Percentiles rank a stretch among this genome's conserved stretches.
phyloP scores from a whole-genome alignment of 768 basidiomycete genomes.

The Mycena alexandri region DNA sequence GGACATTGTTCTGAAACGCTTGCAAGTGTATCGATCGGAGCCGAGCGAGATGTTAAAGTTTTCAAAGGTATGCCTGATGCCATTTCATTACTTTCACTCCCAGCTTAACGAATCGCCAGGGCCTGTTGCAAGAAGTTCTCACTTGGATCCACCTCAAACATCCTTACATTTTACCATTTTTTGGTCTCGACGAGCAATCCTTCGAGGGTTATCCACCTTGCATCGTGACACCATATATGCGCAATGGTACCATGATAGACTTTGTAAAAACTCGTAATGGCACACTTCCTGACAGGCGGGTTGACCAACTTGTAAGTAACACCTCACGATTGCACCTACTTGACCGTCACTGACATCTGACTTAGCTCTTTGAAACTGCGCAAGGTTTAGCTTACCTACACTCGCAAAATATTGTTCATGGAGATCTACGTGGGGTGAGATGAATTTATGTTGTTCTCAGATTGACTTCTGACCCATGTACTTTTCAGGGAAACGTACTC shows the following conservation, averaged over 20 bases:
- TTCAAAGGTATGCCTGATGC: constrained; percentile 6
- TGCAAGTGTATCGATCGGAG: background rate
- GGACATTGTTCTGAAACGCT: constrained; percentile 15
- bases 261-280: constrained; percentile 5
- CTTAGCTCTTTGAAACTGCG: constrained; percentile 18
- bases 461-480: constrained; percentile 9
- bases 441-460: constrained; percentile 8
- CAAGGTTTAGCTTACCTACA: constrained; percentile 16
- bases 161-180: constrained; percentile 8
- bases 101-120: constrained; percentile 6
- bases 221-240: constrained; percentile 16
- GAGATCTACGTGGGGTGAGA: constrained; percentile 12
- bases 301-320: constrained; percentile 16
- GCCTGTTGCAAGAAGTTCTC: constrained; percentile 11
- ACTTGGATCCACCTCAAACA: constrained; percentile 13
- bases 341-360: constrained; percentile 6
- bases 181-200: constrained; percentile 9
- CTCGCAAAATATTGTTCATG: constrained; percentile 12
- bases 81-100: constrained; percentile 5
- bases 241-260: constrained; percentile 1
- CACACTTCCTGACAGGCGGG: constrained; percentile 10
- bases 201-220: constrained; percentile 15
- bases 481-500: constrained; percentile 9
- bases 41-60: constrained; percentile 11
- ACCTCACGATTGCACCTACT: constrained; percentile 2